These are phyloP conservation scores for Suhomyces taliae DNA, from an alignment of 1,139 yeast species.

Conservation along the genomic window DNA sequence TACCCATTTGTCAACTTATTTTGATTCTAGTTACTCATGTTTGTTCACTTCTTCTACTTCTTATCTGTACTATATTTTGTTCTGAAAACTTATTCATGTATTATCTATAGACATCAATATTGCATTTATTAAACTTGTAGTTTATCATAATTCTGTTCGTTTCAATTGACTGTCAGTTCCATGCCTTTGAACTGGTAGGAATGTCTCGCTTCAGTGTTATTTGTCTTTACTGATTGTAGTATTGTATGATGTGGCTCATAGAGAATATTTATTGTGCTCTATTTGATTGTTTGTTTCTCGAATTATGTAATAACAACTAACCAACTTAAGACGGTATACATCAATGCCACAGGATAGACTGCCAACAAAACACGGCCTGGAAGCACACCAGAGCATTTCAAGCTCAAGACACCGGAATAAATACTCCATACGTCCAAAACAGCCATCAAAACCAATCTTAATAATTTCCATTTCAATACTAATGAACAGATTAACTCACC, in stretches of 20 bases:
- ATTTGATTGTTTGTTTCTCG: slow-evolving; percentile 1
- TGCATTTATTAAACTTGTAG: not conserved
- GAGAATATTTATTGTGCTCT: not conserved
- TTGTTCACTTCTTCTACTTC: too few species aligned
- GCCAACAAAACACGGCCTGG: slow-evolving; percentile 73
- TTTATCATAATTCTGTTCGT: too few species aligned
- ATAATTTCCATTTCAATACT: slow-evolving; percentile 48
- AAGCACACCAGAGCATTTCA: slow-evolving; percentile 66
- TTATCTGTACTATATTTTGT: not conserved
- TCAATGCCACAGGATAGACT: slow-evolving; percentile 74
- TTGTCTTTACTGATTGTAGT: too few species aligned
- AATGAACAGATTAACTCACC: slow-evolving; percentile 64
- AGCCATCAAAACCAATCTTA: slow-evolving; percentile 55
- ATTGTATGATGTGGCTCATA: too few species aligned
- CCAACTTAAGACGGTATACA: slow-evolving; percentile 77
- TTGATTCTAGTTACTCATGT: too few species aligned
- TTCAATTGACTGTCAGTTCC: not conserved
- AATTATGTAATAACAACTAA: slow-evolving; percentile 64
- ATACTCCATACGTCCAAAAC: slow-evolving; percentile 70
- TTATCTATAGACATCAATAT: not conserved
- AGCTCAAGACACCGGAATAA: slow-evolving; percentile 64
- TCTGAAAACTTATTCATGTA: not conserved
- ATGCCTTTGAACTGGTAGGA: too few species aligned
- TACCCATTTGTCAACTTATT: too few species aligned
- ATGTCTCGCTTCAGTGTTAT: too few species aligned